Evolutionary conservation across 352 stramenopile genomes (phyloP), one percentile per base, ranked within the genome.

Genomic region (Phytophthora pseudosyringae): DNA sequence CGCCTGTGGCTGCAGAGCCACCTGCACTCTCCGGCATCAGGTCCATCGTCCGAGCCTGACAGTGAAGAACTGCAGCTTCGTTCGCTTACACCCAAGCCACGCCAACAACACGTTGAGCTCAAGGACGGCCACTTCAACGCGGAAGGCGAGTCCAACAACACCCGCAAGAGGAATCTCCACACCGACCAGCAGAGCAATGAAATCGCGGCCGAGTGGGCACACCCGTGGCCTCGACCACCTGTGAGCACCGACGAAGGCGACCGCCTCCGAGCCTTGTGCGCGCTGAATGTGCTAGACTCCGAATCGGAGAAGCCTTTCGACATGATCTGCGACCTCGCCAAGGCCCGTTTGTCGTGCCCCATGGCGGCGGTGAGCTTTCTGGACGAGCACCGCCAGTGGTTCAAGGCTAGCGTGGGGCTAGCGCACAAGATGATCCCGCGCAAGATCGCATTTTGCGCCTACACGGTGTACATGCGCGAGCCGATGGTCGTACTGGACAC

Each of bases 401-500:
- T 93, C 64, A 91, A 93, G 59, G 75, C 87, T 12, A 93, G 81
- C 43, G 71, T 67, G 12, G 84, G 87, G 0, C 59, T 93, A 3
- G 73, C 81, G 11, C 85, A 92, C 71, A 91, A 90, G 69, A 78
- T 78, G 57, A 91, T 95, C 39, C 83, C 83, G 18, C 81, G 87
- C 33, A 90, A 90, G 58, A 91, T 95, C 53, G 73, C 83, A 3
- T 92, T 95, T 53, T 95, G 87, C 28, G 80, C 87, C 10, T 90
- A 93, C 68, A 81, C 79, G 0, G 60, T 95, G 12, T 75, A 69
- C 51, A 59, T 64, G 12, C 76, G 78, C 31, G 83, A 91, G 57
- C 70, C 84, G 28, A 70, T 93, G 10, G 84, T 95, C 15, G 83
- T 98, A 4, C 82, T 91, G 10, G 93, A 99, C 66, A 94, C 90